Evolutionary conservation across 768 basidiomycete genomes (phyloP), one percentile per base, ranked within the genome.

Genomic region (Agrocybe pediades): DNA sequence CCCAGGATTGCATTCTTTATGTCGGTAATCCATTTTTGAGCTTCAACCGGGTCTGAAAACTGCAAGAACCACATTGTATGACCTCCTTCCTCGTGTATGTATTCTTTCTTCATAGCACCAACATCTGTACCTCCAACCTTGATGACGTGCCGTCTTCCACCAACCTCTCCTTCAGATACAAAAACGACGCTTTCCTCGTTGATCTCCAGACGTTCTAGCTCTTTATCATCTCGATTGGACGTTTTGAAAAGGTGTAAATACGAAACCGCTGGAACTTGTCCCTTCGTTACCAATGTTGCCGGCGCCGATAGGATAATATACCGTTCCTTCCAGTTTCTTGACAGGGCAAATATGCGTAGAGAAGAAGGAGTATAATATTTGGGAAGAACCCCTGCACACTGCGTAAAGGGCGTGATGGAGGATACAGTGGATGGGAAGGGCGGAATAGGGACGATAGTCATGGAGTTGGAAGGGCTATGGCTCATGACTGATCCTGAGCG

Each of bases 161-260:
- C 75, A 6, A 77, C 74, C 49, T 77, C 78, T 46, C 77, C 77
- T 42, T 88, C 89, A 0, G 88, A 80, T 19, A 92, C 81, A 57
- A 85, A 91, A 13, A 90, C 86, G 46, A 87, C 84, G 46, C 85
- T 89, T 27, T 87, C 82, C 60, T 88, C 87, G 54, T 85, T 86
- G 59, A 92, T 90, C 63, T 85, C 84, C 27, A 92, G 68, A 40
- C 90, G 75, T 67, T 92, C 88, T 6, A 90, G 56, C 67, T 92
- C 90, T 46, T 72, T 80, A 57, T 89, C 88, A 17, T 86, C 84
- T 9, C 75, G 67, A 9, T 71, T 71, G 3, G 77, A 58, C 8
- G 79, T 74, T 65, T 90, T 90, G 75, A 92, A 92, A 30, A 92
- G 66, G 64, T 92, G 90, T 25, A 92, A 72, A 63, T 88, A 84